Evolutionary conservation across 331 rosid genomes (phyloP).

Genomic region (Saraca asoca): DNA sequence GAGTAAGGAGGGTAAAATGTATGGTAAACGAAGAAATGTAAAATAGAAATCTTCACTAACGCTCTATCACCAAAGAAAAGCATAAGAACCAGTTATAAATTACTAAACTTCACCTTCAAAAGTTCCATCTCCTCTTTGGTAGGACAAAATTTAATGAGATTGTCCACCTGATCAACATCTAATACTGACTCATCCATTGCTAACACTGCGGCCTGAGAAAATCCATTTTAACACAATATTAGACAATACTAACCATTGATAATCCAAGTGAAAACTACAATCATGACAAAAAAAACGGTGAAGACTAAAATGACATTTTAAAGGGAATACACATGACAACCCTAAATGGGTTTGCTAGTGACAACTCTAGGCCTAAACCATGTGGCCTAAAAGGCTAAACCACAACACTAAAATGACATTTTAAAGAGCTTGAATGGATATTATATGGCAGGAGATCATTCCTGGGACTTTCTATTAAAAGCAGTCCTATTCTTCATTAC

Average conservation of each 20-base stretch:
- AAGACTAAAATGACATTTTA: too few relatives aligned
- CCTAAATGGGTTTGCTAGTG: too few relatives aligned
- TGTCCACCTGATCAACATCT: conserved; percentile 97
- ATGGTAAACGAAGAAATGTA: conserved; percentile 24
- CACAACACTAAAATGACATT: too few relatives aligned
- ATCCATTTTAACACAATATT: conserved; percentile 30
- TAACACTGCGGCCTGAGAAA: conserved; percentile 84
- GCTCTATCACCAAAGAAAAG: conserved; percentile 25
- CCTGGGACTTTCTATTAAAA: conserved; percentile 16
- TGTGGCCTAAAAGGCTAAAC: too few relatives aligned
- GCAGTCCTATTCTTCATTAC: background rate
- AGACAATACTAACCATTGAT: conserved; percentile 8
- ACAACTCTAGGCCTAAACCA: too few relatives aligned
- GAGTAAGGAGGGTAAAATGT: conserved; percentile 1
- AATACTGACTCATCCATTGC: conserved; percentile 91
- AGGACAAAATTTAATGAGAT: conserved; percentile 95
- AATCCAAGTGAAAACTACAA: too few relatives aligned
- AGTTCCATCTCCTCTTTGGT: conserved; percentile 99
- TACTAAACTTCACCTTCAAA: conserved; percentile 68
- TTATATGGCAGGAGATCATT: conserved; percentile 19
- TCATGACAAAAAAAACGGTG: too few relatives aligned
- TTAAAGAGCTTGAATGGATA: conserved; percentile 2
- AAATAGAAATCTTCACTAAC: conserved; percentile 10
- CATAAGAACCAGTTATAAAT: conserved; percentile 25
- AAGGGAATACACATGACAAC: too few relatives aligned